A percentile compares a stretch with the other conserved stretches of the same genome.
Evolutionary conservation across 1,284 basidiomycete species (phyloP).

Genomic region (Ceratobasidium sp.): DNA sequence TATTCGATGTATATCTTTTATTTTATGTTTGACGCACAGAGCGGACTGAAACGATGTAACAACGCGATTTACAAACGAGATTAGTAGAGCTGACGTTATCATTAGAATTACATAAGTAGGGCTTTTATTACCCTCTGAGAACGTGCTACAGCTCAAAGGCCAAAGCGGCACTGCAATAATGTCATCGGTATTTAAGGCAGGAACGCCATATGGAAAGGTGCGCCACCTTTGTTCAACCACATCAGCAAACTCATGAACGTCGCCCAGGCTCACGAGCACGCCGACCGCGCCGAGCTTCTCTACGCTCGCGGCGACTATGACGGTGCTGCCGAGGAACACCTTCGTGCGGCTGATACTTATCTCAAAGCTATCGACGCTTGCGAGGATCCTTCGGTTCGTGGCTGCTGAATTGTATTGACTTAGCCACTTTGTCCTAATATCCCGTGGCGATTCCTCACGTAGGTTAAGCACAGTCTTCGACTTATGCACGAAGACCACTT

Average conservation of each 20-base stretch:
- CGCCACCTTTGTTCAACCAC: conserved; percentile 20
- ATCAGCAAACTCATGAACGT: conserved; percentile 32
- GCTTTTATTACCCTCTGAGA: not conserved
- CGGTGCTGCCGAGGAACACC: conserved; percentile 69
- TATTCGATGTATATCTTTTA: conserved; percentile 7
- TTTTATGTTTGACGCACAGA: not conserved
- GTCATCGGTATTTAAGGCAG: conserved; percentile 31
- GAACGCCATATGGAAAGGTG: conserved; percentile 32
- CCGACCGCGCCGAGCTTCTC: conserved; percentile 78
- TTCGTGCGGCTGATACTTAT: conserved; percentile 78
- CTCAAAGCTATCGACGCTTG: conserved; percentile 73
- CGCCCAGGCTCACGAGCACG: conserved; percentile 79
- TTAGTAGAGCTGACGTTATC: conserved; percentile 11
- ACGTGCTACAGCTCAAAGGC: not conserved
- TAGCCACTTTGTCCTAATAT: conserved; percentile 42
- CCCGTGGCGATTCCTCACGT: conserved; percentile 46
- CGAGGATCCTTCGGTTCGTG: conserved; percentile 71
- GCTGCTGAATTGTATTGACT: not conserved
- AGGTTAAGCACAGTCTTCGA: conserved; percentile 79
- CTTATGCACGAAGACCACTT: conserved; percentile 77
- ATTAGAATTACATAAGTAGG: conserved; percentile 22
- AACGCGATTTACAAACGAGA: not conserved
- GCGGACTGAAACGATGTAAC: not conserved
- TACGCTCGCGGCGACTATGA: conserved; percentile 70
- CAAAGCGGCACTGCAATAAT: conserved; percentile 25